phyloP scores from a whole-genome alignment of 2,329 filamentous ascomycete species.

The Talaromyces atroroseus region DNA sequence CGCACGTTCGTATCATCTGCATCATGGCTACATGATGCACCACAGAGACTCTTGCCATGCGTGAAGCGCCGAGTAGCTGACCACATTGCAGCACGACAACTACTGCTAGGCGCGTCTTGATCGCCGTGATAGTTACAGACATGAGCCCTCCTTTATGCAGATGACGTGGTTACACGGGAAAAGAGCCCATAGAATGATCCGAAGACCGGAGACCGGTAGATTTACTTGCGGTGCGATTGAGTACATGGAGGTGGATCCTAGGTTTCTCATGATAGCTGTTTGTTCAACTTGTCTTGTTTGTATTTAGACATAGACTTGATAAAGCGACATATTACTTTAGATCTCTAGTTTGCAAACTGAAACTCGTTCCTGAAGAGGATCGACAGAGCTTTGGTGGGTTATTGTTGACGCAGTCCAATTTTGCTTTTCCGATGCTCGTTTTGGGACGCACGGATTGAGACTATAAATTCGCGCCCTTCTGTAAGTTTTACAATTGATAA shows the following conservation, averaged over 20 bases:
- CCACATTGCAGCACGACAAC: not conserved
- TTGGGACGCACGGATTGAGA: too few relatives aligned
- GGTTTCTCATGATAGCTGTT: not conserved
- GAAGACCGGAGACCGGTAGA: not conserved
- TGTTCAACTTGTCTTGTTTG: too few relatives aligned
- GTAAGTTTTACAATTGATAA: too few relatives aligned
- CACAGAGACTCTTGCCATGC: not conserved
- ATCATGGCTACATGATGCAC: not conserved
- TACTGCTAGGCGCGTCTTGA: not conserved
- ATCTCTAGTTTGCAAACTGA: too few relatives aligned
- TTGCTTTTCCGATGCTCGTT: too few relatives aligned
- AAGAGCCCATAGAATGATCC: not conserved
- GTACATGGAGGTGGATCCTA: too few relatives aligned
- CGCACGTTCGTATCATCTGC: not conserved
- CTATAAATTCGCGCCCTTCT: too few relatives aligned
- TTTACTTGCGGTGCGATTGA: not conserved
- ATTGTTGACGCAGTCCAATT: too few relatives aligned
- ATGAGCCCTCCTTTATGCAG: slow-evolving; percentile 6
- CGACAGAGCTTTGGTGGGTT: too few relatives aligned
- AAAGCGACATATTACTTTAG: too few relatives aligned
- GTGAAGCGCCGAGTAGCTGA: not conserved
- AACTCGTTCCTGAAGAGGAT: too few relatives aligned
- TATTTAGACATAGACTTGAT: too few relatives aligned
- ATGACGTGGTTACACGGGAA: slow-evolving; percentile 10
- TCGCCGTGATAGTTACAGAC: not conserved